Evolutionary conservation across 163 green algal species (phyloP), one percentile per base, ranked within the genome.

Genomic region (Scenedesmus sp.): DNA sequence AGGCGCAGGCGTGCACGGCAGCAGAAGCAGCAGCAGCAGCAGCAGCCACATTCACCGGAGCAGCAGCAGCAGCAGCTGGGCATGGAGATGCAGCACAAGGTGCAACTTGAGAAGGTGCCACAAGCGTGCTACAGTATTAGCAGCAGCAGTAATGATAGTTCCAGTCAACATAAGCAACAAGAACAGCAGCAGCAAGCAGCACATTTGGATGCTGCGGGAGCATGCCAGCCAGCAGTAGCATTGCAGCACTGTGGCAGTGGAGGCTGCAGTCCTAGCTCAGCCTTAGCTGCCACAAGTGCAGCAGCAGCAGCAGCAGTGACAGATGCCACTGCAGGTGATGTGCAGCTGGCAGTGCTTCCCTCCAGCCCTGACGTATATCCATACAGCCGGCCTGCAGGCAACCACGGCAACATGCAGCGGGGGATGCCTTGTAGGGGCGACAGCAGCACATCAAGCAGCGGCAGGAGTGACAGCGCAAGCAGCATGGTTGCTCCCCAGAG

Each of bases 11-110:
- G 70, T 54, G 8, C 70, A 81, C 70, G 57, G 82, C 55, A n/a
- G 82, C 57, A 34, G 85, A 62, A 64, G 18, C 85, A 64, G 85
- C 64, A 26, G 34, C 85, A 90, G 56, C 15, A 13, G 55, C 85
- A 83, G 55, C 79, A 60, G 46, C 79, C 3, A 34, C 46, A 60
- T 46, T 46, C 34, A 46, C 34, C 34, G 79, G 9, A 86, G 79
- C 34, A 26, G 46, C 79, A 86, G 79, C 79, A 86, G 79, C 79
- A 64, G 79, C 46, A 64, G 23, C 60, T 60, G 59, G 12, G 23
- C 13, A 16, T 60, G 60, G n/a, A 85, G 20, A 12, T 26, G 7
- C 79, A 85, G 46, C 79, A 64, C n/a, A 52, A 82, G 74, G n/a
- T 20, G 74, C 74, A 54, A 20, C 26, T 15, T 52, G 74, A 55